Base-by-base conservation (phyloP, 495 filamentous ascomycete species). In the Aspergillus sparsus region DNA sequence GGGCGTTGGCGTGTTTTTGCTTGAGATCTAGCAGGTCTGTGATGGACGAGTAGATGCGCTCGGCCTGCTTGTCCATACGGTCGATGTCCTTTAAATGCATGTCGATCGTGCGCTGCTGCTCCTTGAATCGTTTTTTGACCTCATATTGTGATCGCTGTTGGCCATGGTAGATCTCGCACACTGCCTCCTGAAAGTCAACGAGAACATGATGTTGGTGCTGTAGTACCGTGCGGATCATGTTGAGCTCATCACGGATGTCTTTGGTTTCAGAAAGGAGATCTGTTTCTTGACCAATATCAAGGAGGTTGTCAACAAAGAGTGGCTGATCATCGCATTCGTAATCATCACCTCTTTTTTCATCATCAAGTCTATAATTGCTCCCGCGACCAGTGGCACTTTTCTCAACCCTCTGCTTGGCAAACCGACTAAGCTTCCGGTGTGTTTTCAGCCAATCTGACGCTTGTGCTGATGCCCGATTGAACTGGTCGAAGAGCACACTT, bases 241-340 rank as follows among this genome's bases (percentile, higher is more conserved):
- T 85, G n/a, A 90, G 76, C 65, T 90, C 87, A 60, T 89, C 87
- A 6, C 84, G 79, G 59, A 90, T 89, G 65, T 90, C 87, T 67
- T 89, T 90, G 9, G 83, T 82, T 60, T 90, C 87, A 5, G 83
- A 77, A 0, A 89, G 74, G 0, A 89, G 75, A 56, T 84, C 81
- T 2, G 85, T 89, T 68, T 90, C 87, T 39, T 81, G 76, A 41
- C 84, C 85, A 49, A 90, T 89, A 47, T 90, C 85, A 5, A 89
- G 77, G 3, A 90, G 75, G 36, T 81, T 80, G 66, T 90, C 86
- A 39, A 86, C 79, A 61, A 88, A 89, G 27, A 83, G 68, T 35
- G 79, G 75, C 36, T 74, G 66, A 9, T 66, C 69, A 39, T 71
- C 63, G 42, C 69, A 62, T n/a, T 68, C 64, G 5, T 49, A 51